These are phyloP conservation scores for Murraya koenigii DNA, from an alignment of 345 rosid species.

Conservation along the genomic window DNA sequence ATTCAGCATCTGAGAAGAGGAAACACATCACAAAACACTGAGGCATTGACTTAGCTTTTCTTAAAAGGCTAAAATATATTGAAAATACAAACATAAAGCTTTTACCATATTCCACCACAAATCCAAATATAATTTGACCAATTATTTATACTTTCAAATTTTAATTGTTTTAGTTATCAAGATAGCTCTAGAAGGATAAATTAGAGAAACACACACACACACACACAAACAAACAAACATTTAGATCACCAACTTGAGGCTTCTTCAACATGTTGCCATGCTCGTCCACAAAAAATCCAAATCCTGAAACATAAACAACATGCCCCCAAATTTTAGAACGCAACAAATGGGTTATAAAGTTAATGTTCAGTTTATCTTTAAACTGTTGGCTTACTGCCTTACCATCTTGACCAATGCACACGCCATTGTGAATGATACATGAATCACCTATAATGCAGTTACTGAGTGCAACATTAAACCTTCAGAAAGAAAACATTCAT, in stretches of 20 bases:
- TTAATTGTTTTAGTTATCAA: background rate
- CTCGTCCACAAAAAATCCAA: constrained; percentile 76
- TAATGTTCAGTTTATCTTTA: background rate
- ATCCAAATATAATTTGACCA: background rate
- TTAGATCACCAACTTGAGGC: constrained; percentile 60
- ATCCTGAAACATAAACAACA: constrained; percentile 46
- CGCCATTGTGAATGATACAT: constrained; percentile 73
- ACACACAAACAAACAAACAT: background rate
- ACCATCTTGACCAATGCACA: constrained; percentile 93
- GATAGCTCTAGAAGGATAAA: background rate
- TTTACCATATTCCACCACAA: background rate
- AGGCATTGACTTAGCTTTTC: background rate
- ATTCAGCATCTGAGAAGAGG: constrained; percentile 42
- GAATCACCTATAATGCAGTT: constrained; percentile 69
- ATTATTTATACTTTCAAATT: background rate
- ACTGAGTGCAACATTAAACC: constrained; percentile 62
- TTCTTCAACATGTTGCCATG: constrained; percentile 71
- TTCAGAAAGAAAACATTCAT: constrained; percentile 15
- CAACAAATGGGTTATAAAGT: background rate
- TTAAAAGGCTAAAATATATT: background rate
- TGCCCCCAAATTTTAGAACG: background rate
- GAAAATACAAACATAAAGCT: background rate
- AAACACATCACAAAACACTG: background rate
- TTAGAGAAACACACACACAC: background rate
- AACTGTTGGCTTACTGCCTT: constrained; percentile 28